phyloP scores from a whole-genome alignment of 2,329 filamentous ascomycete species.

The Scleromitrula shiraiana region DNA sequence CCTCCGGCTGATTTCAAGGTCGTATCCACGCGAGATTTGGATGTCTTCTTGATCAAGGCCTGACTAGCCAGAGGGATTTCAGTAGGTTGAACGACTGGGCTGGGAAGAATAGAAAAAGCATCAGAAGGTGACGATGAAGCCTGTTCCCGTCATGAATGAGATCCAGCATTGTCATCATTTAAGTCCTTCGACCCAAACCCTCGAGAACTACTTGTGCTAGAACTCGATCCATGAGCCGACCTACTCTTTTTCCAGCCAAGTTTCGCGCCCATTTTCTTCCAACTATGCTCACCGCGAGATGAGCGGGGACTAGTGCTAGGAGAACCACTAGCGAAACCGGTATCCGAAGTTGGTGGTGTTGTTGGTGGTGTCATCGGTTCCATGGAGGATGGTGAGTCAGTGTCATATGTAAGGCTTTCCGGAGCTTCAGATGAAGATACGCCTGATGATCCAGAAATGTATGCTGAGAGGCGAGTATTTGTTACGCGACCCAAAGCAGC shows the following conservation, averaged over 20 bases:
- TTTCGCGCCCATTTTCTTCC: conserved; percentile 58
- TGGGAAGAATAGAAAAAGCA: conserved; percentile 26
- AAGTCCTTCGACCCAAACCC: conserved; percentile 29
- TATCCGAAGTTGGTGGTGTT: conserved; percentile 56
- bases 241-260: conserved; percentile 49
- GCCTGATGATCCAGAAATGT: conserved; percentile 30
- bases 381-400: conserved; percentile 45
- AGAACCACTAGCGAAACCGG: conserved; percentile 20
- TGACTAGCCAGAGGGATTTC: conserved; percentile 20
- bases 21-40: conserved; percentile 20
- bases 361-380: conserved; percentile 69
- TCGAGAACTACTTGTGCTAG: conserved; percentile 32
- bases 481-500: conserved; percentile 20
- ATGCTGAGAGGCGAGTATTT: conserved; percentile 21
- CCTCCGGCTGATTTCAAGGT: conserved; percentile 26
- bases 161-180: conserved; percentile 29
- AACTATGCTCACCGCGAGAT: conserved; percentile 33
- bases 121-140: conserved; percentile 42
- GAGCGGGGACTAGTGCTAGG: conserved; percentile 22
- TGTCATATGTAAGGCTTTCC: conserved; percentile 48
- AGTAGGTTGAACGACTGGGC: conserved; percentile 23
- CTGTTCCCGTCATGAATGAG: conserved; percentile 50
- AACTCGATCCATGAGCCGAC: conserved; percentile 38
- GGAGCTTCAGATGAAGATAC: conserved; percentile 40
- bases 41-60: conserved; percentile 6